These are phyloP conservation scores for Fennellomyces sp. DNA, from an alignment of 371 early-diverging fungal species.

Conservation along the genomic window DNA sequence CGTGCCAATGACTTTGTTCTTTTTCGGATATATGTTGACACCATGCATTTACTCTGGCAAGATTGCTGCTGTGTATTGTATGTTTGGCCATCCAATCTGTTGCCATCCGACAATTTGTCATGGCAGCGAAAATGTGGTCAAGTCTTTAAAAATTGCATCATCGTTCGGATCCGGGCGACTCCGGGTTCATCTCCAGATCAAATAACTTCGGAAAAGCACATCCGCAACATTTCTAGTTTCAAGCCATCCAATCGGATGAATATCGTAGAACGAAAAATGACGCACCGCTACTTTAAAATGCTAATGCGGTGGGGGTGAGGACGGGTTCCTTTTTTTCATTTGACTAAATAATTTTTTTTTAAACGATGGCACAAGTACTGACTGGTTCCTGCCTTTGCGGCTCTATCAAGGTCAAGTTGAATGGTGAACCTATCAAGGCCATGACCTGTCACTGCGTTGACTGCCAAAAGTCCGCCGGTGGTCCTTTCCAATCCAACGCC, in stretches of 20 bases:
- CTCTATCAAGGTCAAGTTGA: constrained; percentile 13
- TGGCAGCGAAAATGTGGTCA: no score
- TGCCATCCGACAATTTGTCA: no score
- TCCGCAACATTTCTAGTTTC: no score
- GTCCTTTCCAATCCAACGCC: constrained; percentile 24
- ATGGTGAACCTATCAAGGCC: constrained; percentile 20
- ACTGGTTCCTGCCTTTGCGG: constrained; percentile 24
- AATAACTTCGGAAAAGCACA: background rate
- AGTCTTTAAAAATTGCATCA: no score
- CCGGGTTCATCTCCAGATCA: no score
- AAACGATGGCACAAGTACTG: background rate
- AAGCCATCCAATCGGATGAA: constrained; percentile 4
- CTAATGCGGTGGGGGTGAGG: background rate
- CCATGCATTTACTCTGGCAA: no score
- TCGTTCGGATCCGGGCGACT: no score
- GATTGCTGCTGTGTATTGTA: no score
- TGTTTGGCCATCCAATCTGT: no score
- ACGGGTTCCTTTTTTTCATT: constrained; percentile 4
- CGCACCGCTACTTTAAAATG: background rate
- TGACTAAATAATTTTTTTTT: background rate
- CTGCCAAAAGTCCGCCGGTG: constrained; percentile 32
- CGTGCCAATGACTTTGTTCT: no score
- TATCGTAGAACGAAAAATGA: no score
- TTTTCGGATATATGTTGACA: no score
- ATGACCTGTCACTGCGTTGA: constrained; percentile 25